Percentiles rank a stretch among this genome's conserved stretches.
Conservation (phyloP, 2,329 filamentous ascomycete genomes). For the Claviceps pazoutovae region DNA sequence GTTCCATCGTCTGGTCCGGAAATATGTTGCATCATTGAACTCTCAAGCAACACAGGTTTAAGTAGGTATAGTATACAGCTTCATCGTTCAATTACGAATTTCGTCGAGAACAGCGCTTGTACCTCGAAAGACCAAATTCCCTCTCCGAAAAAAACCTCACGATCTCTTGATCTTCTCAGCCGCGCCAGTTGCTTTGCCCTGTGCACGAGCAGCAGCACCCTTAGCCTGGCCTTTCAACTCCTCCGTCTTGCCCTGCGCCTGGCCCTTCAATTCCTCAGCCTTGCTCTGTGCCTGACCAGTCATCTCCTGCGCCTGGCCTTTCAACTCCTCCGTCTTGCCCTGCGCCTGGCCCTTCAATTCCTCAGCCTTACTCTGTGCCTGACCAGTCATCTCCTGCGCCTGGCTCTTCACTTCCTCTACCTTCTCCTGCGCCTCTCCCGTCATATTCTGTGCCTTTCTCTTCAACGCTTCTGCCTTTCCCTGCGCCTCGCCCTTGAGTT, state of each 20-base stretch:
- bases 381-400: constrained; percentile 17
- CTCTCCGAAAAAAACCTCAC: not conserved
- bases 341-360: constrained; percentile 26
- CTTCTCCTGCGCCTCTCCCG: constrained; percentile 25
- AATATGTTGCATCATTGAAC: too few relatives aligned
- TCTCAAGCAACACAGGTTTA: too few relatives aligned
- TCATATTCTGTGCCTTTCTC: constrained; percentile 22
- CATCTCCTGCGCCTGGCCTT: constrained; percentile 16
- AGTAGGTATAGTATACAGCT: too few relatives aligned
- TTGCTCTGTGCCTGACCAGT: constrained; percentile 8
- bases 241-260: too few relatives aligned
- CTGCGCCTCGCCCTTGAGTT: constrained; percentile 20
- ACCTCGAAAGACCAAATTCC: not conserved
- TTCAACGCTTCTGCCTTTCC: constrained; percentile 19
- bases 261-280: constrained; percentile 10
- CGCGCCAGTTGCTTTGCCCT: constrained; percentile 18
- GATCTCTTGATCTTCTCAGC: constrained; percentile 22
- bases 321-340: constrained; percentile 20
- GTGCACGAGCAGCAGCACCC: constrained; percentile 20
- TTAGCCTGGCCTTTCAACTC: constrained; percentile 14
- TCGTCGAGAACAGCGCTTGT: not conserved
- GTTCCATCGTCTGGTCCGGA: too few relatives aligned
- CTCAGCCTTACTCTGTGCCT: constrained; percentile 24
- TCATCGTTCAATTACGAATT: not conserved
- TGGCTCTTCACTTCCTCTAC: constrained; percentile 22